Evolutionary conservation across 1,139 yeast genomes (phyloP).

Genomic region (Diutina siamensis): DNA sequence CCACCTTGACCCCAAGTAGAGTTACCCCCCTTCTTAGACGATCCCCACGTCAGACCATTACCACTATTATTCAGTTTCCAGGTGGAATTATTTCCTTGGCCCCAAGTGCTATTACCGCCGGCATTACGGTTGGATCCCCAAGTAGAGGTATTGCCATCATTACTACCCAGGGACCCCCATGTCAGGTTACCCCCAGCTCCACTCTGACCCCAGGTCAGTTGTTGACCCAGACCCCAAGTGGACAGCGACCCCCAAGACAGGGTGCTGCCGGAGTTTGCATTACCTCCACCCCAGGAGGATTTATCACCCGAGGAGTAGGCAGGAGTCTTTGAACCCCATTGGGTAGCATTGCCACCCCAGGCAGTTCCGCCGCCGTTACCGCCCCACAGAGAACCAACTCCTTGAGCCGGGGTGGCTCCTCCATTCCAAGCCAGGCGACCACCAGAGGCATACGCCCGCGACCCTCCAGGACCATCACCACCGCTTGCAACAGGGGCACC

Average conservation of each 20-base stretch:
- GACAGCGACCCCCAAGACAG: constrained; percentile 11
- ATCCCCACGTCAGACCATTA: constrained; percentile 1
- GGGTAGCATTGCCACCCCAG: constrained; percentile 14
- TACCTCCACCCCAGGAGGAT: constrained; percentile 23
- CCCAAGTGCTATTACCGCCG: constrained; percentile 13
- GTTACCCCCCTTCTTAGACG: constrained; percentile 18
- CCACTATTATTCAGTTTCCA: constrained; percentile 15
- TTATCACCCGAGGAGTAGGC: constrained; percentile 12
- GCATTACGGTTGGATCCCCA: constrained; percentile 15
- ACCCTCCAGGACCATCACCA: constrained; percentile 14
- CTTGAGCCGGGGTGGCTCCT: constrained; percentile 11
- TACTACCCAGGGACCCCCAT: constrained; percentile 11
- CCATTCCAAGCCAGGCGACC: constrained; percentile 27
- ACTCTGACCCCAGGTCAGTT: constrained; percentile 20
- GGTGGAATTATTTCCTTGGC: constrained; percentile 27
- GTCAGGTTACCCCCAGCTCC: constrained; percentile 10
- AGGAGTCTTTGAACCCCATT: constrained; percentile 11
- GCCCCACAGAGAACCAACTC: constrained; percentile 26
- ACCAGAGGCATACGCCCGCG: constrained; percentile 34
- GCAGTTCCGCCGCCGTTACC: constrained; percentile 23
- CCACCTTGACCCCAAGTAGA: constrained; percentile 15
- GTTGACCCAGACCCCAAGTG: constrained; percentile 24
- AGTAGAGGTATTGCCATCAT: constrained; percentile 15
- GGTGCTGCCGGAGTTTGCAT: constrained; percentile 12
- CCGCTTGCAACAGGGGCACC: constrained; percentile 28